Conservation (phyloP, 2,329 filamentous ascomycete species). For the Colletotrichum sp. region DNA sequence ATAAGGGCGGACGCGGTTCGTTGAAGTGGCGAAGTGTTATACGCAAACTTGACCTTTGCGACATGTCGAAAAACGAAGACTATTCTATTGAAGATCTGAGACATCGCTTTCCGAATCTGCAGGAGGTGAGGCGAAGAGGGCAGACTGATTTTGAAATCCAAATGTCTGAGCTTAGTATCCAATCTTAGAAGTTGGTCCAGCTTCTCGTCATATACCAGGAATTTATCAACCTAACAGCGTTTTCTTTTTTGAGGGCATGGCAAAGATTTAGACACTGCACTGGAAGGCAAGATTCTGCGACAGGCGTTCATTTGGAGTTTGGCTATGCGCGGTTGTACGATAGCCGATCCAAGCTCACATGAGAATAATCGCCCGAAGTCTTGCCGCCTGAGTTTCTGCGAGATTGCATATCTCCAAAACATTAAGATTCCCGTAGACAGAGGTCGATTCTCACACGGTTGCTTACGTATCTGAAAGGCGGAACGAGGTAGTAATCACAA, state of each 20-base stretch:
- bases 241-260: background rate
- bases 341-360: background rate
- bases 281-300: background rate
- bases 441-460: background rate
- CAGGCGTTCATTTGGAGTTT: background rate
- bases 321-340: background rate
- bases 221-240: background rate
- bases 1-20: too few species aligned
- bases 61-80: background rate
- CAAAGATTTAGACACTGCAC: background rate
- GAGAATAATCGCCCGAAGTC: background rate
- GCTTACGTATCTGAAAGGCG: background rate
- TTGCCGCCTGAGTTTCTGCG: background rate
- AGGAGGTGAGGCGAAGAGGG: background rate
- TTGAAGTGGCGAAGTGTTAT: background rate
- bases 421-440: fast-evolving
- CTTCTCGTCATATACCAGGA: background rate
- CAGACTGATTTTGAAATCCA: background rate
- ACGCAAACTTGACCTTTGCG: background rate
- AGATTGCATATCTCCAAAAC: background rate
- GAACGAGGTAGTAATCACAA: fast-evolving
- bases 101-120: background rate
- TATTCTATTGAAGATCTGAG: too few species aligned
- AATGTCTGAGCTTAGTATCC: background rate
- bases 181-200: background rate